phyloP scores from a whole-genome alignment of 1,139 yeast genomes.

The Kodamaea suecica region DNA sequence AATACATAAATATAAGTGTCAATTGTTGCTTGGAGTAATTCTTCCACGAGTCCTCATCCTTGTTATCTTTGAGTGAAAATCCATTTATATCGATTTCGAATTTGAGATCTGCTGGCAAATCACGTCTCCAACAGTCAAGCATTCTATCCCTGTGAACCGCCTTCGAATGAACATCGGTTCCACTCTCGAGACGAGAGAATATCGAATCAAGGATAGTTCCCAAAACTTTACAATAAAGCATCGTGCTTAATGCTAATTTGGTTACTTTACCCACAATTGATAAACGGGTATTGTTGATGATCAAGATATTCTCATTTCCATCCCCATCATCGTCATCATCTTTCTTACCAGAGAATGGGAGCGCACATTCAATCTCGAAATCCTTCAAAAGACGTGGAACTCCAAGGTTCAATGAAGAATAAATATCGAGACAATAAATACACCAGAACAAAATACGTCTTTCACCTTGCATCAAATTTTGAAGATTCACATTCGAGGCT shows the following conservation, averaged over 20 bases:
- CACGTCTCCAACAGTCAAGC: conserved; percentile 76
- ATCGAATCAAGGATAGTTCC: conserved; percentile 69
- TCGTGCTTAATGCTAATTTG: conserved; percentile 57
- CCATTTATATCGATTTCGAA: conserved; percentile 73
- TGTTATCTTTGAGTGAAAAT: conserved; percentile 32
- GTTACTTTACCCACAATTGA: conserved; percentile 69
- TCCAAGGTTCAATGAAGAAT: conserved; percentile 73
- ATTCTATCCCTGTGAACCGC: conserved; percentile 61
- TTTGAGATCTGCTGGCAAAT: conserved; percentile 57
- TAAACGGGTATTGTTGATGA: conserved; percentile 55
- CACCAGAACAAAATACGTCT: conserved; percentile 85
- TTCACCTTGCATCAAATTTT: conserved; percentile 67
- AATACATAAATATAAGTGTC: conserved; percentile 62
- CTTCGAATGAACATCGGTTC: conserved; percentile 31
- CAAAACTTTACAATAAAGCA: conserved; percentile 69
- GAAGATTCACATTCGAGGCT: conserved; percentile 44
- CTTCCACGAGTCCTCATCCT: conserved; percentile 32
- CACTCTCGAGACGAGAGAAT: conserved; percentile 47
- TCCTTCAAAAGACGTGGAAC: conserved; percentile 79
- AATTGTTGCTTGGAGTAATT: conserved; percentile 49
- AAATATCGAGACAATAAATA: conserved; percentile 72
- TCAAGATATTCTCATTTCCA: conserved; percentile 51
- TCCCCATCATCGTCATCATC: conserved; percentile 37
- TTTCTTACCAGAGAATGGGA: conserved; percentile 66
- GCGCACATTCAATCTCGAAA: conserved; percentile 79